Base-by-base conservation (phyloP, 108 stramenopile genomes). In the Nitzschia inconspicua region DNA sequence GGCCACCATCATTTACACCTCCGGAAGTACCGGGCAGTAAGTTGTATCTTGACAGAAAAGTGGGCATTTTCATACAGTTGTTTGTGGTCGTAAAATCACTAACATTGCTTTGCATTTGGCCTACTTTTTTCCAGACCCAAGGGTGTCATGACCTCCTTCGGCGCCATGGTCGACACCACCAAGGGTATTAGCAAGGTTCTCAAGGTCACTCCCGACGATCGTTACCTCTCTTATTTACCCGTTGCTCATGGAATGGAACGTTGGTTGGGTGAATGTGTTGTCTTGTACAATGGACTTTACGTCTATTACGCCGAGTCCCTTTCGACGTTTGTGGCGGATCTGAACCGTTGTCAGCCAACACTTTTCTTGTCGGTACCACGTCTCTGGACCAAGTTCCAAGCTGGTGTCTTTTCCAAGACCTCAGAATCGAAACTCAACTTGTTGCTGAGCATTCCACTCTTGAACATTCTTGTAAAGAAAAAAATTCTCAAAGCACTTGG, bases 1-100 rank as follows among this genome's bases (percentile, higher is more conserved):
- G 83, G 83, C 84, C 16, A 88, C 87, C 36, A 88, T 88, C 47
- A 85, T 88, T 56, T 85, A 85, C 80, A 88, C 87, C 10, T 76
- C 76, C 55, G 87, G 87, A 50, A 77, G 75, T 72, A 85, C 87
- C 30, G 87, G 87, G 57, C 56, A 82, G 24, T n/a, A 31, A 40
- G 24, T 4, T 19, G 48, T 29, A 48, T 11, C 24, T 48, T 5
- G 3, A 46, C 4, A 57, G 22, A n/a, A 35, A 1, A 62, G 2
- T 47, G 34, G 7, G 6, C 10, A 1, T 16, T 23, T 3, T 25
- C 30, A 19, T 18, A 53, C 44, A 4, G 10, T 19, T 30, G 27
- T 44, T 44, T 44, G 0, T 35, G 6, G 1, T 48, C 3, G 37
- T 11, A 11, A 39, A 13, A 13, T 30, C 29, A n/a, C 3, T 16